A percentile compares a stretch with the other conserved stretches of the same genome.
Conservation (phyloP, 106 monocot species). For the Alisma plantagoaquatica region DNA sequence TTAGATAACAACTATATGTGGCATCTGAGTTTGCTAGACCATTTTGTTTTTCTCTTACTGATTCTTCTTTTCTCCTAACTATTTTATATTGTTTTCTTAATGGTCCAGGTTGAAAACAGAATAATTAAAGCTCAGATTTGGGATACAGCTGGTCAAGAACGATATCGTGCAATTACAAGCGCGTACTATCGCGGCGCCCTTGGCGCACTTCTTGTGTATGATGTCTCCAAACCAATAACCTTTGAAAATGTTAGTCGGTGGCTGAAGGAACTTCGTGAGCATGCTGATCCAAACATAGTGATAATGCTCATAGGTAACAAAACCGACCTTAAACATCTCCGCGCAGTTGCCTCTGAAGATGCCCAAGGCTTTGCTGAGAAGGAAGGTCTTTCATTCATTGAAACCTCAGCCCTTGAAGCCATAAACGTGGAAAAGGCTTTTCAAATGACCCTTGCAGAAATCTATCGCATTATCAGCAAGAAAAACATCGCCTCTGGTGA, state of each 20-base stretch:
- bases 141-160: conserved; percentile 44
- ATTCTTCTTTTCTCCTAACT: neutral
- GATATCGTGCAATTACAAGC: conserved; percentile 41
- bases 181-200: conserved; percentile 43
- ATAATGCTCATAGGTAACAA: conserved; percentile 47
- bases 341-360: conserved; percentile 32
- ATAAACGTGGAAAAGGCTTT: conserved; percentile 41
- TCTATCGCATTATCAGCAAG: conserved; percentile 40
- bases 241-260: conserved; percentile 41
- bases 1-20: no score
- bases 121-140: conserved; percentile 39
- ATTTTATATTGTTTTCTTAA: no score
- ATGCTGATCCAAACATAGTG: conserved; percentile 40
- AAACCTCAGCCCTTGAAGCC: conserved; percentile 38
- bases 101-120: conserved; percentile 31
- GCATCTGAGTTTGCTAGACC: no score
- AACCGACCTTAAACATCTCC: conserved; percentile 42
- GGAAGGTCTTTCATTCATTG: conserved; percentile 35
- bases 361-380: conserved; percentile 39
- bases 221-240: conserved; percentile 26
- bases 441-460: conserved; percentile 30
- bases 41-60: no score
- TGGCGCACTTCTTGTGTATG: conserved; percentile 34
- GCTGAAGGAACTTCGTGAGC: conserved; percentile 44
- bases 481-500: conserved; percentile 24